A percentile compares a stretch with the other conserved stretches of the same genome.
Conservation (phyloP, 371 early-diverging fungal species). For the Antonospora locustae region DNA sequence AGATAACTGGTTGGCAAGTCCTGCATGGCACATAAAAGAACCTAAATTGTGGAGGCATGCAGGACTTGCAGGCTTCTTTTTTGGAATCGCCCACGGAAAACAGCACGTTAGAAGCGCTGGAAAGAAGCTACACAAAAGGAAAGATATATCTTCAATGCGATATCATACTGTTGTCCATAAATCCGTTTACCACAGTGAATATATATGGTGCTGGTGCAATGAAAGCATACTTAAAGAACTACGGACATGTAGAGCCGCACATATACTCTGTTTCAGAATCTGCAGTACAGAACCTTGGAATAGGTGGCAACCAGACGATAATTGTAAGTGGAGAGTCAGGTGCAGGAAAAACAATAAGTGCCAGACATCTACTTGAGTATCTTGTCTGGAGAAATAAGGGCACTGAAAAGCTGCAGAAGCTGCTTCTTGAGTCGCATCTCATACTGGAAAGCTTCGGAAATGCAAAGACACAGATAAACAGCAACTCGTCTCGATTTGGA, state of each 20-base stretch:
- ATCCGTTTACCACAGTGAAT: conserved; percentile 44
- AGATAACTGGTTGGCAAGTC: too few relatives aligned
- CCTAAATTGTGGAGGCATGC: too few relatives aligned
- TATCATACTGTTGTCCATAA: conserved; percentile 46
- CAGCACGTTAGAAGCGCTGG: conserved; percentile 26
- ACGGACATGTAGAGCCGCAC: neutral
- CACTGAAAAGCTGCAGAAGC: conserved; percentile 2
- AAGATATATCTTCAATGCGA: conserved; percentile 49
- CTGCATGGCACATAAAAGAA: too few relatives aligned
- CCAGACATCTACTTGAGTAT: conserved; percentile 49
- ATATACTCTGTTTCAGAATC: neutral
- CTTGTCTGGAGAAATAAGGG: conserved; percentile 9
- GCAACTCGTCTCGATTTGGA: conserved; percentile 64
- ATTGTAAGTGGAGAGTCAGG: conserved; percentile 54
- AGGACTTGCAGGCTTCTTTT: too few relatives aligned
- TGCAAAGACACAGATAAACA: conserved; percentile 60
- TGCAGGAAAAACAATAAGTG: conserved; percentile 53
- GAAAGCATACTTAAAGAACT: neutral
- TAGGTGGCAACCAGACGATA: conserved; percentile 37
- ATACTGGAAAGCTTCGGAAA: conserved; percentile 66
- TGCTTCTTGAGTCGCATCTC: conserved; percentile 15
- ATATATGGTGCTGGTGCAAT: neutral
- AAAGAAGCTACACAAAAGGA: conserved; percentile 30
- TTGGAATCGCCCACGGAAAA: conserved; percentile 30
- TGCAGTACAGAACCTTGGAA: neutral